Conservation (phyloP, 2,329 filamentous ascomycete genomes). For the Fusarium solani-melongenae region DNA sequence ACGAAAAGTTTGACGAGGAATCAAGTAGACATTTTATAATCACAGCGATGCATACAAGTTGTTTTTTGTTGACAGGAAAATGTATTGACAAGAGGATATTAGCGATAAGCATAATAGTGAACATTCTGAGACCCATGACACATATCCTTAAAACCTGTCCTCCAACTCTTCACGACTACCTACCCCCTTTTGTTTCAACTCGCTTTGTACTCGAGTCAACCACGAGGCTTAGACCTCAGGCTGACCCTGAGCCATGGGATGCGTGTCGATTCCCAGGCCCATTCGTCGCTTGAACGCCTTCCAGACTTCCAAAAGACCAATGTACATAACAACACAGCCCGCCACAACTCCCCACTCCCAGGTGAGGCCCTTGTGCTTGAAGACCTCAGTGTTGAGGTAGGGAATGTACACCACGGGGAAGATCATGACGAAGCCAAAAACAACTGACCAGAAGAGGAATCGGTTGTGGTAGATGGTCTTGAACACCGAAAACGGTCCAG, state of each 20-base stretch:
- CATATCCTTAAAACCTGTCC: constrained; percentile 48
- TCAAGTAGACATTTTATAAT: constrained; percentile 35
- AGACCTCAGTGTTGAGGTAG: constrained; percentile 72
- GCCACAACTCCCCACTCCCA: constrained; percentile 81
- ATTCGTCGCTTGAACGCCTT: constrained; percentile 72
- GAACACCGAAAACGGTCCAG: constrained; percentile 62
- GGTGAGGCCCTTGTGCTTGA: constrained; percentile 74
- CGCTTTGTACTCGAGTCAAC: neutral
- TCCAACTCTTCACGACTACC: constrained; percentile 9
- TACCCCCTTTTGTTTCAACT: neutral
- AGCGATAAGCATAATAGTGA: constrained; percentile 40
- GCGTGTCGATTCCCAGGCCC: constrained; percentile 47
- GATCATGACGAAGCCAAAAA: constrained; percentile 68
- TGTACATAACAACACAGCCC: constrained; percentile 68
- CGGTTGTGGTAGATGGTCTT: constrained; percentile 75
- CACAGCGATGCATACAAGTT: constrained; percentile 26
- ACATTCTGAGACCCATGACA: constrained; percentile 40
- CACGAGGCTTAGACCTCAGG: constrained; percentile 29
- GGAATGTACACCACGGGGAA: constrained; percentile 77
- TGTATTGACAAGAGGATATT: constrained; percentile 46
- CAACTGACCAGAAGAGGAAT: constrained; percentile 73
- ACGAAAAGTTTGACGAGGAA: constrained; percentile 27
- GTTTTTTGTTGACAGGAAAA: constrained; percentile 42
- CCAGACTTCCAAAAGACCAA: constrained; percentile 74
- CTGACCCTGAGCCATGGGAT: constrained; percentile 29